Evolutionary conservation across 75 land plant species (phyloP), one percentile per base, ranked within the genome.

Genomic region (Cryptomeria japonica): DNA sequence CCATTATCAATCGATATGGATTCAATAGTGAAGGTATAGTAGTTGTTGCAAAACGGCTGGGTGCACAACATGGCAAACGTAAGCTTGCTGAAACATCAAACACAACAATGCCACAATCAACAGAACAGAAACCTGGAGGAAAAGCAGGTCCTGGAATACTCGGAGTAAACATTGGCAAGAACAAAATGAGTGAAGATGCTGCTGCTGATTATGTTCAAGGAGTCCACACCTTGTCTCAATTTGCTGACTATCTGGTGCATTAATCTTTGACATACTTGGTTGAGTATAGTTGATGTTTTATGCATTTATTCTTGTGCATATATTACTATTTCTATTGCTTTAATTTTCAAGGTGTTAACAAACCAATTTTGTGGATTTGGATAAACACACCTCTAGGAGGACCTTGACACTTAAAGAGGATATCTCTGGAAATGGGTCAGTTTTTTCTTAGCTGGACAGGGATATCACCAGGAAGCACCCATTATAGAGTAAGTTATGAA

Each of bases 131-230:
- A 77, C 91, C 91, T 76, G 97, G 96, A 49, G 97, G 99, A 13
- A 98, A 95, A 89, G 96, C 99, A 87, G 99, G 99, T 36, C 95
- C 99, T 88, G 99, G 99, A 28, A 95, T 98, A 87, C 90, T 98
- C 70, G 99, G 99, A 70, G 99, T 98, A n/a, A 98, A 98, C 87
- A 86, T 98, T 88, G 99, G 98, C 79, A 98, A 97, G 92, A 98
- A 98, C 78, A 98, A 98, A 93, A 91, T 93, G 83, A 97, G 93
- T 92, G 96, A 97, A 91, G 99, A 98, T 94, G 99, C 99, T 79
- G 93, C 95, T 64, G 94, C 97, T 61, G 99, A 98, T 87, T 98
- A 98, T 94, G 99, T 98, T 38, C 99, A 98, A 92, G 99, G 99
- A 72, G 99, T 98, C 83, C 99, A 98, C 91, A 94, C 99, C 42